phyloP scores from a whole-genome alignment of 306 rosid genomes.

The Rosa lucieae region DNA sequence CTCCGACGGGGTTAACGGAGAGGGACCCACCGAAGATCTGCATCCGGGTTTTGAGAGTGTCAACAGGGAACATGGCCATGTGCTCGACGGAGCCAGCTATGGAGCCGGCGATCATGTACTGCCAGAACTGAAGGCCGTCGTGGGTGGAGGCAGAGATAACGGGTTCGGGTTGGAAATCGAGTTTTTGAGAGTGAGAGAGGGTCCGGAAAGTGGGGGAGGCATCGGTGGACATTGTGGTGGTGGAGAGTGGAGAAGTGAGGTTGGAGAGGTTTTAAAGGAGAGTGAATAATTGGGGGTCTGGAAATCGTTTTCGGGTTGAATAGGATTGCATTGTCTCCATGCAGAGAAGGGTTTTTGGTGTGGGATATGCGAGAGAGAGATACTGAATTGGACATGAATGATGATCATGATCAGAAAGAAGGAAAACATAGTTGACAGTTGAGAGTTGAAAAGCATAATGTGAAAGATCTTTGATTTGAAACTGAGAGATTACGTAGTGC shows the following conservation, averaged over 20 bases:
- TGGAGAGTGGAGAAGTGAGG: not conserved
- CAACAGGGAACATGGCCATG: conserved; percentile 92
- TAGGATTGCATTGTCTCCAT: conserved; percentile 29
- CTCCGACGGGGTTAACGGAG: conserved; percentile 56
- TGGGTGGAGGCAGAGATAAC: conserved; percentile 32
- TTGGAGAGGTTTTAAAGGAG: conserved; percentile 6
- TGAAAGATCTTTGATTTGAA: not conserved
- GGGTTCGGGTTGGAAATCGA: conserved; percentile 52
- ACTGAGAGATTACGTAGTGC: not conserved
- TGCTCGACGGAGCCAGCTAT: conserved; percentile 75
- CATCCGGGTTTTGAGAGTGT: conserved; percentile 87
- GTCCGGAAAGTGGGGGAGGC: conserved; percentile 31
- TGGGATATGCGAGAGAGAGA: conserved; percentile 5
- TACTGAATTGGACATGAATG: not conserved
- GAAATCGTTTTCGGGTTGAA: conserved; percentile 31
- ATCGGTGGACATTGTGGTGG: conserved; percentile 37
- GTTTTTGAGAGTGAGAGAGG: conserved; percentile 34
- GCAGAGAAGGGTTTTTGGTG: conserved; percentile 4
- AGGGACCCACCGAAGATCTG: conserved; percentile 63
- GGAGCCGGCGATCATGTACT: conserved; percentile 84
- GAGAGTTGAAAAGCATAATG: not conserved
- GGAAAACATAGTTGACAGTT: not conserved
- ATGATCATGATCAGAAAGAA: not conserved
- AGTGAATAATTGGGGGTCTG: conserved; percentile 13
- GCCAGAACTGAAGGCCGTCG: conserved; percentile 85